phyloP scores from a whole-genome alignment of 352 stramenopile genomes.

The Blastocystis sp. region DNA sequence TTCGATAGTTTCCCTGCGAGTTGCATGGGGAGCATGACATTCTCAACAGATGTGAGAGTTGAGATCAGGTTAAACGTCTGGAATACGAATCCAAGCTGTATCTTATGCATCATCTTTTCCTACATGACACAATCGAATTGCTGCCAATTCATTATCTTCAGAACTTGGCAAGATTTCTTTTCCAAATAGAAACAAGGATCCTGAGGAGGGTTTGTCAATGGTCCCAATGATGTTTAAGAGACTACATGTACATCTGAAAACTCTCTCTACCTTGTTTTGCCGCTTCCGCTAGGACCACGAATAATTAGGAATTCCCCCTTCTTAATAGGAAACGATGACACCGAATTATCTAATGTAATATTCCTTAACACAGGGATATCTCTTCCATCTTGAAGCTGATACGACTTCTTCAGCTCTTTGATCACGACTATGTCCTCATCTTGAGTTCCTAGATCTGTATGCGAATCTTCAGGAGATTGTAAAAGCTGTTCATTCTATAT shows the following conservation, averaged over 20 bases:
- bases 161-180: not conserved
- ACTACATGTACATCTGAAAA: slow-evolving; percentile 19
- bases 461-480: not conserved
- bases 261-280: slow-evolving; percentile 50
- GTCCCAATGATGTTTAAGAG: slow-evolving; percentile 64
- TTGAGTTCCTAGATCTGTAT: not conserved
- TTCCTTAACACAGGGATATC: not conserved
- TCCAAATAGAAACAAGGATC: slow-evolving; percentile 60
- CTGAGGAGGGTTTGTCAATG: slow-evolving; percentile 63
- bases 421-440: slow-evolving; percentile 15
- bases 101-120: not conserved
- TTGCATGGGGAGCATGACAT: slow-evolving; percentile 64
- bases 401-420: not conserved
- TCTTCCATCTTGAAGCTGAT: slow-evolving; percentile 23
- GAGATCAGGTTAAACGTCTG: slow-evolving; percentile 65
- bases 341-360: not conserved
- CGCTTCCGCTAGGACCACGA: slow-evolving; percentile 57
- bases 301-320: slow-evolving; percentile 63
- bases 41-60: slow-evolving; percentile 63
- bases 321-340: slow-evolving; percentile 37
- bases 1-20: slow-evolving; percentile 16
- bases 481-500: not conserved
- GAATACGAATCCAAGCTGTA: slow-evolving; percentile 65
- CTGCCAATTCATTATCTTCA: slow-evolving; percentile 51
- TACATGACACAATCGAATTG: slow-evolving; percentile 59